phyloP scores from a whole-genome alignment of 2,329 filamentous ascomycete genomes.

The Juglanconis oblonga region DNA sequence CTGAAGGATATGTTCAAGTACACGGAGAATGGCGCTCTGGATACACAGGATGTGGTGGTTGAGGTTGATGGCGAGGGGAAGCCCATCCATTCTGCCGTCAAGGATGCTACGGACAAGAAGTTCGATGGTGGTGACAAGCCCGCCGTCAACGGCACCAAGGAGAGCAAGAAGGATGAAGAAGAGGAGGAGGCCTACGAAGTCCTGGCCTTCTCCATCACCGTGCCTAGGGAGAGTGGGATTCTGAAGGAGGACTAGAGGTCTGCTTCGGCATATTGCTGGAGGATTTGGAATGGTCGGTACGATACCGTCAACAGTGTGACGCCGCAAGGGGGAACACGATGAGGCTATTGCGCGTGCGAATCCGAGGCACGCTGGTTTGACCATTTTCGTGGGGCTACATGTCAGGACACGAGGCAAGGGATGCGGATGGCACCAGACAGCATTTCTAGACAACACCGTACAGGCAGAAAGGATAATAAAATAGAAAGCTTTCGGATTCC shows the following conservation, averaged over 20 bases:
- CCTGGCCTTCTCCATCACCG: slow-evolving; percentile 27
- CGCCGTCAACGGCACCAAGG: slow-evolving; percentile 25
- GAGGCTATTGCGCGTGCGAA: no score
- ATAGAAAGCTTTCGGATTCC: no score
- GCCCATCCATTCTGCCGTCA: slow-evolving; percentile 27
- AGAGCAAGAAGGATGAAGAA: slow-evolving; percentile 33
- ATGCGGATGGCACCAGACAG: no score
- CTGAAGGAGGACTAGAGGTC: slow-evolving; percentile 19
- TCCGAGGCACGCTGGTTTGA: no score
- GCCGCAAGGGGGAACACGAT: no score
- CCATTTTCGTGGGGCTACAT: no score
- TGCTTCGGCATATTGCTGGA: not conserved
- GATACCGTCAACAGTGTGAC: no score
- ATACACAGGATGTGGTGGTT: slow-evolving; percentile 53
- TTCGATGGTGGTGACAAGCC: not conserved
- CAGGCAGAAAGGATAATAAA: no score
- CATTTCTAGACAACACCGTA: no score
- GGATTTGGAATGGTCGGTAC: not conserved
- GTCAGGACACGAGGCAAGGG: no score
- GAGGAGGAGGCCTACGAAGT: slow-evolving; percentile 25
- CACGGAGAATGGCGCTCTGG: slow-evolving; percentile 66
- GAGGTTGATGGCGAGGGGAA: slow-evolving; percentile 50
- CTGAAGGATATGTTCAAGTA: slow-evolving; percentile 75
- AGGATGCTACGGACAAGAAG: slow-evolving; percentile 31
- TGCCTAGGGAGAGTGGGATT: slow-evolving; percentile 11